A percentile compares a stretch with the other conserved stretches of the same genome.
These are phyloP conservation scores for Syncephalastrum sp. DNA, from an alignment of 371 early-diverging fungal genomes.

Conservation along the genomic window DNA sequence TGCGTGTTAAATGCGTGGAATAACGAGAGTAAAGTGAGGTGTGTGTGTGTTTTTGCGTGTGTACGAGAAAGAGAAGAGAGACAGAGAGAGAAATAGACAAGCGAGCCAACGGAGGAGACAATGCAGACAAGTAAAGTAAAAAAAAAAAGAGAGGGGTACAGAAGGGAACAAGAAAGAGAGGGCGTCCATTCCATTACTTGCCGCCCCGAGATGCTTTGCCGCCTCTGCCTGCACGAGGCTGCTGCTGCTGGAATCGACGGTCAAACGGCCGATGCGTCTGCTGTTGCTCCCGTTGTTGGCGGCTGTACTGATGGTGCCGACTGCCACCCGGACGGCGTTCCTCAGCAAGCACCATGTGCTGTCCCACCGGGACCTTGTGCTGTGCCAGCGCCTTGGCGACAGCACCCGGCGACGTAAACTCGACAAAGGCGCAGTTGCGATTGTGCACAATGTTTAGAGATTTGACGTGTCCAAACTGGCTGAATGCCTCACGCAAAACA, in stretches of 20 bases:
- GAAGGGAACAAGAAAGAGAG: neutral
- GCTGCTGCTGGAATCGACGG: constrained; percentile 20
- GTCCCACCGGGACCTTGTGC: constrained; percentile 26
- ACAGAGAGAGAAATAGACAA: too few species aligned
- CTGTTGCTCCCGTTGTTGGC: constrained; percentile 7
- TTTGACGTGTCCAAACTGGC: constrained; percentile 31
- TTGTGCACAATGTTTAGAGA: constrained; percentile 13
- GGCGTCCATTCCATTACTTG: constrained; percentile 6
- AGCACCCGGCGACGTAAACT: constrained; percentile 22
- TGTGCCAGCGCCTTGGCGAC: constrained; percentile 24
- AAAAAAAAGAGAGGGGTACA: too few species aligned
- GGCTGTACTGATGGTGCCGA: neutral
- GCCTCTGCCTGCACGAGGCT: constrained; percentile 18
- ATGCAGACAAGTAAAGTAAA: too few species aligned
- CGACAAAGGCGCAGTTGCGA: constrained; percentile 27
- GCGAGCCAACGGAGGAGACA: too few species aligned
- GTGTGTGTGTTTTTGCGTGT: too few species aligned
- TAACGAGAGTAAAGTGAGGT: too few species aligned
- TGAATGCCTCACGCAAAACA: constrained; percentile 25
- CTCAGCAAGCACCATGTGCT: constrained; percentile 24
- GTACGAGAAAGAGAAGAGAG: too few species aligned
- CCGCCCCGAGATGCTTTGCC: constrained; percentile 9
- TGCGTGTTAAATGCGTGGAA: too few species aligned
- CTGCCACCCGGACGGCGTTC: constrained; percentile 24
- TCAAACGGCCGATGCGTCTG: constrained; percentile 18